Evolutionary conservation across 345 rosid species (phyloP).

Genomic region (Lepidium didymum): DNA sequence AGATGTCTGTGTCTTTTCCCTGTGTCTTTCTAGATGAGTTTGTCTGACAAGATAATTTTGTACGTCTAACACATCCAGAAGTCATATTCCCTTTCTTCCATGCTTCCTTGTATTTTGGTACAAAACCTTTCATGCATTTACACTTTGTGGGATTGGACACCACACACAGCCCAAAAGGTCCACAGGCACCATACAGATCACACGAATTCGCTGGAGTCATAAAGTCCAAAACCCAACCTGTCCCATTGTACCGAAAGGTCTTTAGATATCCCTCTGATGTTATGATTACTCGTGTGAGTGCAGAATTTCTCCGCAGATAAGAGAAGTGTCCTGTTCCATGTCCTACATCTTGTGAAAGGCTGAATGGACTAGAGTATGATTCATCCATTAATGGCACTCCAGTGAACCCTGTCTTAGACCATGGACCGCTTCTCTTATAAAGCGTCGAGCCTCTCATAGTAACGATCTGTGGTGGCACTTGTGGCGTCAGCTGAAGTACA

Average conservation of each 20-base stretch:
- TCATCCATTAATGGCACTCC: constrained; percentile 23
- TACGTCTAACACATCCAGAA: neutral
- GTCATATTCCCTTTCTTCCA: constrained; percentile 1
- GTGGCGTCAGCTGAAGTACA: constrained; percentile 10
- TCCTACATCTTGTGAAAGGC: constrained; percentile 13
- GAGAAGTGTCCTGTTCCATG: constrained; percentile 16
- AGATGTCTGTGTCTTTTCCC: neutral
- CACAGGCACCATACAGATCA: constrained; percentile 10
- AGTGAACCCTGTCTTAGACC: constrained; percentile 9
- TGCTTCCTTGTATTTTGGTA: constrained; percentile 5
- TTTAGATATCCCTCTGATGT: constrained; percentile 17
- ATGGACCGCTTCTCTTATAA: constrained; percentile 27
- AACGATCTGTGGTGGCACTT: constrained; percentile 16
- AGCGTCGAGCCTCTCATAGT: neutral
- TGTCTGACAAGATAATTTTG: neutral
- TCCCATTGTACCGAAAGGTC: constrained; percentile 11
- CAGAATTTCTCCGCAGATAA: neutral
- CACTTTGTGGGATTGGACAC: neutral
- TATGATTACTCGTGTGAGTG: neutral
- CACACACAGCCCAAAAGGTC: constrained; percentile 10
- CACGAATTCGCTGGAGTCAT: neutral
- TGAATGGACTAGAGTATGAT: constrained; percentile 6
- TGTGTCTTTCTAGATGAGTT: neutral
- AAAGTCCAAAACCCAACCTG: constrained; percentile 2
- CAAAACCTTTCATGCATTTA: constrained; percentile 14